A percentile compares a stretch with the other conserved stretches of the same genome.
phyloP scores from a whole-genome alignment of 2,329 filamentous ascomycete genomes.

The Cladorrhinum sp. region DNA sequence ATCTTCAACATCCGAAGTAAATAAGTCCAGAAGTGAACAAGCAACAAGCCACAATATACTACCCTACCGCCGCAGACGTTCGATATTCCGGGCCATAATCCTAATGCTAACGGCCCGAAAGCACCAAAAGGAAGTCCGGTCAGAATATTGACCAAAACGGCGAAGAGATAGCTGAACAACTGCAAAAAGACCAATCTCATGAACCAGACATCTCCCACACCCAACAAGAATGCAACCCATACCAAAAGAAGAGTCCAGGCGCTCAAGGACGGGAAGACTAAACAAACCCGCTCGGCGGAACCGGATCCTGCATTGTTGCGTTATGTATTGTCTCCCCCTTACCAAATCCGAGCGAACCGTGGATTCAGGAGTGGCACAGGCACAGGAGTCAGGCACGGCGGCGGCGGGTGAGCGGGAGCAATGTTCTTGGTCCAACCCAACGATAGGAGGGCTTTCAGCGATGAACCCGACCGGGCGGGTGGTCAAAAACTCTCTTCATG shows the following conservation, averaged over 20 bases:
- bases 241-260: not conserved
- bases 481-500: not conserved
- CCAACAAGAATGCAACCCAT: not conserved
- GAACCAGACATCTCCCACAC: not conserved
- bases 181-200: not conserved
- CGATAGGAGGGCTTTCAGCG: not conserved
- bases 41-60: not conserved
- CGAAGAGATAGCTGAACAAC: not conserved
- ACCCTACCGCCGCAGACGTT: not conserved
- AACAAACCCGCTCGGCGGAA: not conserved
- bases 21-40: not conserved
- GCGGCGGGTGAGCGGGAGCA: not conserved
- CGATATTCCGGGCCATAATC: not conserved
- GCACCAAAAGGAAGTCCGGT: not conserved
- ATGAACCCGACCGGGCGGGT: not conserved
- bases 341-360: not conserved
- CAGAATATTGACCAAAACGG: not conserved
- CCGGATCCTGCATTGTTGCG: not conserved
- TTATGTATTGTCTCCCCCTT: not conserved
- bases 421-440: not conserved
- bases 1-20: not conserved
- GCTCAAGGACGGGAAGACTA: not conserved
- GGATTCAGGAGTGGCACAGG: not conserved
- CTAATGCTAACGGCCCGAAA: not conserved
- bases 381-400: not conserved